Evolutionary conservation across 352 stramenopile genomes (phyloP).

Genomic region (Thalassiosira delicatula): DNA sequence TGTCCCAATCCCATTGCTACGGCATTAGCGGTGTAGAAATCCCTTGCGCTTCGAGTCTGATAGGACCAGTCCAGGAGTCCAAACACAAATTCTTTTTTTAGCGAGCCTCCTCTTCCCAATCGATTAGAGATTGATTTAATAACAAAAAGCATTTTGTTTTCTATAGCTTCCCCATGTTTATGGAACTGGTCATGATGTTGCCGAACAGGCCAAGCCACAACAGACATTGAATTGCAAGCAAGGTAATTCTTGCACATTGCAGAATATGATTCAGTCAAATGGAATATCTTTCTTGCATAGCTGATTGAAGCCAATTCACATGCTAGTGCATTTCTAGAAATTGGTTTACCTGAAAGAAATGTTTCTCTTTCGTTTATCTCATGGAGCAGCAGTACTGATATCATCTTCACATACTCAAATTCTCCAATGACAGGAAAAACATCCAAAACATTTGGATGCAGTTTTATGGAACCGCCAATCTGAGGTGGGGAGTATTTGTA

Average conservation of each 20-base stretch:
- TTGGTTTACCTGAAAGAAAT: neutral
- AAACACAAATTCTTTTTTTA: constrained; percentile 5
- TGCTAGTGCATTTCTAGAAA: neutral
- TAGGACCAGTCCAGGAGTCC: neutral
- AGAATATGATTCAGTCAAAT: no score
- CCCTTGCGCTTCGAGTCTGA: neutral
- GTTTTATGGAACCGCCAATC: neutral
- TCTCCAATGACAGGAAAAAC: constrained; percentile 14
- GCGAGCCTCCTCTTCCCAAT: no score
- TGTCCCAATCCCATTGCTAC: constrained; percentile 1
- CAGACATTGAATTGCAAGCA: no score
- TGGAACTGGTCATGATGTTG: no score
- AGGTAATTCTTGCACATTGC: no score
- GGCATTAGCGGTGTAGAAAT: constrained; percentile 1
- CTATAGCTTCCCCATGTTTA: no score
- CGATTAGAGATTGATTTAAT: no score
- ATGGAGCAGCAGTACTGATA: neutral
- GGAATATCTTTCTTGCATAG: no score
- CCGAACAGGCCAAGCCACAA: no score
- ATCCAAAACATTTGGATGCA: constrained; percentile 1
- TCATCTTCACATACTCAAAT: constrained; percentile 15
- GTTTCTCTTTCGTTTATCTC: neutral
- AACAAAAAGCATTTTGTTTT: no score
- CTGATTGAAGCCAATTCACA: neutral
- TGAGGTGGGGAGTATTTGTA: constrained; percentile 5